phyloP scores from a whole-genome alignment of 306 rosid genomes.

The Sechiopsis laciniata region DNA sequence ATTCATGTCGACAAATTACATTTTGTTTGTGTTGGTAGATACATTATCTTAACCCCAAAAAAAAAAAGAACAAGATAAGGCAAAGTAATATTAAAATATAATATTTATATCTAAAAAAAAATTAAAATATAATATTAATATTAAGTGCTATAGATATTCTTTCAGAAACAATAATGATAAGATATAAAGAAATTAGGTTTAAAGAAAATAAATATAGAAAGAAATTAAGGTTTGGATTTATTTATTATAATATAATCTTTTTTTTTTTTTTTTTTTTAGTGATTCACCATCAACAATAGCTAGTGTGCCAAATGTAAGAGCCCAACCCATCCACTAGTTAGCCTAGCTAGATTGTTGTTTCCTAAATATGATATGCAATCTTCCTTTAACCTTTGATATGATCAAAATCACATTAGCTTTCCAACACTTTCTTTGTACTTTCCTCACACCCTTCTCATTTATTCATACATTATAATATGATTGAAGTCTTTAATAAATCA shows the following conservation, averaged over 20 bases:
- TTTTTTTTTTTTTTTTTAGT: neutral
- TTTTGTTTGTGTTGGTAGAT: neutral
- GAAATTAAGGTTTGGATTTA: constrained; percentile 1
- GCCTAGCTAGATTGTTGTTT: neutral
- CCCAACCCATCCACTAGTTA: constrained; percentile 14
- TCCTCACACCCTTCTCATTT: neutral
- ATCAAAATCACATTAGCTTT: constrained; percentile 1
- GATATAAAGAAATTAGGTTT: no score
- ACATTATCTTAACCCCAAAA: neutral
- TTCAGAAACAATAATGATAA: no score
- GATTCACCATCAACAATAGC: neutral
- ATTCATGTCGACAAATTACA: neutral
- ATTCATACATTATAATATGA: constrained; percentile 1
- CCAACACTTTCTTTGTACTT: constrained; percentile 16
- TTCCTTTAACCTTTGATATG: neutral
- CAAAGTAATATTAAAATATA: neutral
- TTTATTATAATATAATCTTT: no score
- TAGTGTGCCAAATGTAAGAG: constrained; percentile 6
- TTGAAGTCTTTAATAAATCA: constrained; percentile 26
- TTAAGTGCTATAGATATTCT: constrained; percentile 6
- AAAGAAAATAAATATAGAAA: neutral
- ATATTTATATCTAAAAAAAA: neutral
- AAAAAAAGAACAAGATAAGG: neutral
- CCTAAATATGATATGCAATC: constrained; percentile 7
- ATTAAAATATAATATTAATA: neutral